Evolutionary conservation across 2,329 filamentous ascomycete genomes (phyloP).

Genomic region (Macrophomina tecta): DNA sequence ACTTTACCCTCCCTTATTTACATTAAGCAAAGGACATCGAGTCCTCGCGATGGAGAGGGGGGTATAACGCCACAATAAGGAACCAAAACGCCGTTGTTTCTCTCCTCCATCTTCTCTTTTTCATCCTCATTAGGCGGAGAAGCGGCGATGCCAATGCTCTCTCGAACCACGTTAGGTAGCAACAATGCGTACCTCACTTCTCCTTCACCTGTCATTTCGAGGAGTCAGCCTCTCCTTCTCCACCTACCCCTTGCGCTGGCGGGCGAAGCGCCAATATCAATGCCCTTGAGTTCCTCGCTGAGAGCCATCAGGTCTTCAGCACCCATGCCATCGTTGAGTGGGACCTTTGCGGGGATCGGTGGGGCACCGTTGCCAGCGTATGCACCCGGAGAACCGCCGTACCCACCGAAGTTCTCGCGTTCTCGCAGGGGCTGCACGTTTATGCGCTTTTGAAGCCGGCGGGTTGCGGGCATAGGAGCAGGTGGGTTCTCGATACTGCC

Average conservation of each 20-base stretch:
- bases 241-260: conserved; percentile 13
- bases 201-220: conserved; percentile 11
- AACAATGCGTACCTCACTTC: conserved; percentile 1
- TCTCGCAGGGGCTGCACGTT: conserved; percentile 39
- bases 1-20: conserved; percentile 12
- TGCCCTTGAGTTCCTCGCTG: conserved; percentile 70
- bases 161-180: not conserved
- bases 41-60: conserved; percentile 8
- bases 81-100: conserved; percentile 20
- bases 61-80: conserved; percentile 13
- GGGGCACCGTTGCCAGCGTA: conserved; percentile 52
- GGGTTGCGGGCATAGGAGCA: not conserved
- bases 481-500: not conserved
- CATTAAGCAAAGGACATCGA: conserved; percentile 17
- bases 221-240: conserved; percentile 19
- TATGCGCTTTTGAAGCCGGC: conserved; percentile 38
- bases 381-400: conserved; percentile 37
- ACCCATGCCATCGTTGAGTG: conserved; percentile 57
- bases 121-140: conserved; percentile 16
- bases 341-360: conserved; percentile 74
- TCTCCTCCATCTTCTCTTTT: conserved; percentile 5
- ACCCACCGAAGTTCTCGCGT: conserved; percentile 42
- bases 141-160: not conserved
- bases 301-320: conserved; percentile 63
- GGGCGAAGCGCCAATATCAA: conserved; percentile 50